Percentiles rank a stretch among this genome's conserved stretches.
phyloP scores from a whole-genome alignment of 2,329 filamentous ascomycete species.

The Neopestalotiopsis sp. region DNA sequence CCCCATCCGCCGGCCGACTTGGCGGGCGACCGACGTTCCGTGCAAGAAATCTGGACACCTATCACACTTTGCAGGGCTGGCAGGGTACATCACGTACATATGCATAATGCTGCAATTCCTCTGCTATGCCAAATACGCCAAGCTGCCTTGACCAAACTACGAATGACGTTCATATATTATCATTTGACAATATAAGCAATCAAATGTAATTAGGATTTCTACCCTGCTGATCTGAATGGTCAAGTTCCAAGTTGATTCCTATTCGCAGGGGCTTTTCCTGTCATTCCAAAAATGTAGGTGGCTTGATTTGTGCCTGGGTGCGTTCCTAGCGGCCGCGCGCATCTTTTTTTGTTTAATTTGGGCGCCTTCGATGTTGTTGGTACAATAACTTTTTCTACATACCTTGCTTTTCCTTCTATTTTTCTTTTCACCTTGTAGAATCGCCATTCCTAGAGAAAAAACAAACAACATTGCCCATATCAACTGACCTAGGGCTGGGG shows the following conservation, averaged over 20 bases:
- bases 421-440: too few species aligned
- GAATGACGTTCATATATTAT: background rate
- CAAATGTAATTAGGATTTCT: background rate
- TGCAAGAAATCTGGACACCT: background rate
- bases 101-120: background rate
- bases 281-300: background rate
- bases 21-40: background rate
- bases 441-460: background rate
- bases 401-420: background rate
- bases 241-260: background rate
- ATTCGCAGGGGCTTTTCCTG: background rate
- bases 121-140: background rate
- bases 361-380: too few species aligned
- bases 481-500: background rate
- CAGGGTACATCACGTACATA: slow-evolving; percentile 1
- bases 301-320: background rate
- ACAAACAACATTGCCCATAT: background rate
- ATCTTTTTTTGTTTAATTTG: background rate
- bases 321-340: background rate
- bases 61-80: background rate
- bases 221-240: background rate
- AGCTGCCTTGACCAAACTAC: background rate
- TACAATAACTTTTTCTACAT: too few species aligned
- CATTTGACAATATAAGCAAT: background rate
- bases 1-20: background rate